These are phyloP conservation scores for Periconia sp. DNA, from an alignment of 2,329 filamentous ascomycete genomes.

Conservation along the genomic window DNA sequence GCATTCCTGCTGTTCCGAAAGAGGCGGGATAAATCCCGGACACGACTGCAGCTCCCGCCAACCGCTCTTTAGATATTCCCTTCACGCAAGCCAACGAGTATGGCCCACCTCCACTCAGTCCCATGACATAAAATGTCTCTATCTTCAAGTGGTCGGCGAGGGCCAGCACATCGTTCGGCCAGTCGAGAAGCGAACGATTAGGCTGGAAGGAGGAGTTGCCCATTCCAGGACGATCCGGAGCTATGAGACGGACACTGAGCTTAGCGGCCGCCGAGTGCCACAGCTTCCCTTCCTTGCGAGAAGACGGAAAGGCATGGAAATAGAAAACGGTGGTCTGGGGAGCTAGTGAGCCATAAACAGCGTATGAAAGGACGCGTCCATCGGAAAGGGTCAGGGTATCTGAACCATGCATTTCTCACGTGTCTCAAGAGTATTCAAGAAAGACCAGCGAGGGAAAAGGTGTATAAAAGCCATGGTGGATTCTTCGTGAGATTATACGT, in stretches of 20 bases:
- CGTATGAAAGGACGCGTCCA: slow-evolving; percentile 51
- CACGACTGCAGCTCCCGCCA: slow-evolving; percentile 31
- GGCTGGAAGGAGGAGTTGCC: slow-evolving; percentile 50
- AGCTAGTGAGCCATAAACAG: slow-evolving; percentile 50
- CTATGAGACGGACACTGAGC: slow-evolving; percentile 48
- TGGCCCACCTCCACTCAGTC: slow-evolving; percentile 55
- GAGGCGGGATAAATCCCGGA: slow-evolving; percentile 32
- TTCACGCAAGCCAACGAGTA: slow-evolving; percentile 56
- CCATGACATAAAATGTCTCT: slow-evolving; percentile 51
- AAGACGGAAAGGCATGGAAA: slow-evolving; percentile 53
- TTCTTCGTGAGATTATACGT: neutral
- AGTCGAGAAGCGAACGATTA: slow-evolving; percentile 47
- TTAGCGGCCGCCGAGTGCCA: slow-evolving; percentile 42
- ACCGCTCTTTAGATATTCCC: slow-evolving; percentile 37
- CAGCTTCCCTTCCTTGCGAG: slow-evolving; percentile 48
- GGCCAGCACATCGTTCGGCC: slow-evolving; percentile 50
- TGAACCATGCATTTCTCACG: slow-evolving; percentile 25
- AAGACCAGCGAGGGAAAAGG: neutral
- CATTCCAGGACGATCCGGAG: slow-evolving; percentile 52
- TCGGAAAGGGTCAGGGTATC: slow-evolving; percentile 37
- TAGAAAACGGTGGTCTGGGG: slow-evolving; percentile 50
- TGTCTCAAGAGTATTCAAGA: neutral
- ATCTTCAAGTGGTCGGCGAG: slow-evolving; percentile 51
- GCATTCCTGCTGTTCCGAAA: slow-evolving; percentile 35
- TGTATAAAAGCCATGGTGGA: neutral